A percentile compares a stretch with the other conserved stretches of the same genome.
Evolutionary conservation across 169 alveolate genomes (phyloP).

Genomic region (Perkinsus chesapeaki): DNA sequence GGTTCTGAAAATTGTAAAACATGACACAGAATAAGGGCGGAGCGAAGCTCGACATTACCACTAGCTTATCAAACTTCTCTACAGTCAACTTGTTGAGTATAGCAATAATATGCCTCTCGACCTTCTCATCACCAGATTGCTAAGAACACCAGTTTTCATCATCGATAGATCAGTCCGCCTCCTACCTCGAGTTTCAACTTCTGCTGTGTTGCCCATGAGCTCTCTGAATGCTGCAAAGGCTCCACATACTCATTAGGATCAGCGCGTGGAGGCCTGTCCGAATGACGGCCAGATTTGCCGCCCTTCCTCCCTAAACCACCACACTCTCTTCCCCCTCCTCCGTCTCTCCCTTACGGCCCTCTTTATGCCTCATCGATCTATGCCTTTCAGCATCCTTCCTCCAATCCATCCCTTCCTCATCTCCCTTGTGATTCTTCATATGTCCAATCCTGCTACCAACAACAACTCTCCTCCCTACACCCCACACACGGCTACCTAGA

Average conservation of each 20-base stretch:
- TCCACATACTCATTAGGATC: neutral
- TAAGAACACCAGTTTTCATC: neutral
- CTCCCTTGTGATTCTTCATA: neutral
- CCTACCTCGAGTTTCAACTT: neutral
- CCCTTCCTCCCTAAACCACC: neutral
- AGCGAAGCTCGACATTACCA: too few relatives aligned
- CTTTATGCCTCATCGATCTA: neutral
- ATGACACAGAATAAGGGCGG: neutral
- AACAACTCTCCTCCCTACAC: neutral
- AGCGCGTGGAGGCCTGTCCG: neutral
- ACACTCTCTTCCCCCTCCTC: neutral
- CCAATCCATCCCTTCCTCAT: neutral
- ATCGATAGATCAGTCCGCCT: neutral
- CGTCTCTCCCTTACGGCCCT: neutral
- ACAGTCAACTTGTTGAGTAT: slow-evolving; percentile 32
- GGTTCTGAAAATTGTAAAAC: neutral
- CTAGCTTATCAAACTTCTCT: slow-evolving; percentile 35
- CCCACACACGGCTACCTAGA: neutral
- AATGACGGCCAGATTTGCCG: neutral
- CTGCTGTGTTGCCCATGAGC: neutral
- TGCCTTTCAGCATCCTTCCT: neutral
- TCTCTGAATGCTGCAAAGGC: neutral
- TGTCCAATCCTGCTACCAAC: neutral
- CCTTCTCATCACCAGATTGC: slow-evolving; percentile 5
- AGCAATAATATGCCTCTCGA: neutral